Evolutionary conservation across 805 yeast genomes (phyloP), one percentile per base, ranked within the genome.

Genomic region (Lipomyces yamadae): DNA sequence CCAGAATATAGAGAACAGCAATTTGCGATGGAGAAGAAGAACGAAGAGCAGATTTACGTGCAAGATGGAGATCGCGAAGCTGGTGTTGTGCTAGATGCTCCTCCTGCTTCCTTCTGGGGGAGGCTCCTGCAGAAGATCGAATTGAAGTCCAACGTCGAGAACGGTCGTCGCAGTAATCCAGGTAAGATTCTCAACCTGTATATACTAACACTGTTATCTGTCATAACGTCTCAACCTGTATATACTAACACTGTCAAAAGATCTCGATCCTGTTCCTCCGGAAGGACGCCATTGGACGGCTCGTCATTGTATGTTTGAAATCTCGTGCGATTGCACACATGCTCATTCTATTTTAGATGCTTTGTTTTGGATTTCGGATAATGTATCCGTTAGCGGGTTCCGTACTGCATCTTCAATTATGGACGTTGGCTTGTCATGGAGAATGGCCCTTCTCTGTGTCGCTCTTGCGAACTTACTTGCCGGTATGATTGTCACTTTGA

Each of bases 271-370:
- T 29, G 64, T 70, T 6, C 71, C 70, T 6, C 65, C 67, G 11
- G 60, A 67, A 32, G 61, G 86, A 68, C 76, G 86, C 62, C 79
- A 81, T 0, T 84, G 86, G 86, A 81, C 79, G 24, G 72, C 75
- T 50, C 76, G 79, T 73, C 80, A 82, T 34, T 83, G 77, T 69
- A 10, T 32, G 58, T 56, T n/a, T 37, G 15, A 11, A 30, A 53
- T 53, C 34, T 53, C 18, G 48, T 15, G 13, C 13, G 15, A 15
- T 15, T 2, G 24, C 6, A 15, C 18, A 11, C 18, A 6, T 13
- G 48, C 18, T 39, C 18, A 39, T 15, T 2, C 6, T 13, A 39
- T 13, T 24, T 24, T n/a, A 56, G 58, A 77, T 69, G 72, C 80
- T 34, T 70, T 69, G 53, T 72, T 63, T 62, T 72, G 74, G 75